Evolutionary conservation across 441 rosid species (phyloP).

Genomic region (Kokia cookei): DNA sequence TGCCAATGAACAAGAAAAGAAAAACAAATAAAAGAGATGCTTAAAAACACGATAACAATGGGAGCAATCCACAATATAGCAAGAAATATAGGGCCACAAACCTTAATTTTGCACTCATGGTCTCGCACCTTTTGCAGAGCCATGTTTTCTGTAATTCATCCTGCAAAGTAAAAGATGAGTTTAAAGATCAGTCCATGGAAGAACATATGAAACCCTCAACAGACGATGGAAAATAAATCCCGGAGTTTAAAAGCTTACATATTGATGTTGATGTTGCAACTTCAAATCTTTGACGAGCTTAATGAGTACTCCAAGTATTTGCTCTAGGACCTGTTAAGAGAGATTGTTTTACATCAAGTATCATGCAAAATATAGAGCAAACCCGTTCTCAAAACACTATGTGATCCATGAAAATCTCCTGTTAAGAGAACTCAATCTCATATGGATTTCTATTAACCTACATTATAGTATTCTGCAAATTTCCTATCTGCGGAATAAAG

Average conservation of each 20-base stretch:
- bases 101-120: conserved; percentile 95
- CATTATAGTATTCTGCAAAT: conserved; percentile 90
- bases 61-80: not conserved
- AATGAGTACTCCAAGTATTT: conserved; percentile 89
- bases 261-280: conserved; percentile 87
- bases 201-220: not conserved
- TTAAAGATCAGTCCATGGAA: conserved; percentile 1
- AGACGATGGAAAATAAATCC: not conserved
- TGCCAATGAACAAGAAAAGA: no score
- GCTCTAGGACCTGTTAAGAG: conserved; percentile 73
- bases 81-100: conserved; percentile 22
- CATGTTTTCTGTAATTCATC: conserved; percentile 90
- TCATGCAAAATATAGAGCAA: not conserved
- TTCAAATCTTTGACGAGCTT: conserved; percentile 96
- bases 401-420: not conserved
- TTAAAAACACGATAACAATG: not conserved
- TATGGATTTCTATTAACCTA: conserved; percentile 23
- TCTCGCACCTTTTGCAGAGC: conserved; percentile 93
- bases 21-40: not conserved
- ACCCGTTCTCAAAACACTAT: not conserved
- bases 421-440: not conserved
- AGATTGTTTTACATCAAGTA: not conserved
- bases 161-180: conserved; percentile 23
- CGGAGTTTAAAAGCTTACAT: conserved; percentile 41
- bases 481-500: conserved; percentile 91